Evolutionary conservation across 2,329 filamentous ascomycete species (phyloP).

Genomic region (Clarireedia paspali): DNA sequence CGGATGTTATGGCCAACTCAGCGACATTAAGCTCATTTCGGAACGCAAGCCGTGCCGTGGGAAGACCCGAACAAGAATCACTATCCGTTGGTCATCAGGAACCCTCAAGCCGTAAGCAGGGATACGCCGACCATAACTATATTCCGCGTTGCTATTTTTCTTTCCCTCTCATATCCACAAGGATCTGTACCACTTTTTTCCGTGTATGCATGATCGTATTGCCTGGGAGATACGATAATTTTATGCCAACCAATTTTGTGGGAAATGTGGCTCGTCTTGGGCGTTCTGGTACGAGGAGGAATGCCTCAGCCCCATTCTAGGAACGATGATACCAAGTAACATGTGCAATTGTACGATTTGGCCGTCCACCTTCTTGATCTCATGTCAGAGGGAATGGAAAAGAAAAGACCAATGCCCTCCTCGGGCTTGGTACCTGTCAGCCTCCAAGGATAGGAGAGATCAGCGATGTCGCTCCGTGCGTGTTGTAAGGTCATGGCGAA

Average conservation of each 20-base stretch:
- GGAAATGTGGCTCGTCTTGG: background rate
- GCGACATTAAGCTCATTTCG: background rate
- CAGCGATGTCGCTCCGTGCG: background rate
- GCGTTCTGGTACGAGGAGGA: background rate
- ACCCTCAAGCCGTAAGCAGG: background rate
- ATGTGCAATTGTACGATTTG: conserved; percentile 1
- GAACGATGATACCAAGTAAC: background rate
- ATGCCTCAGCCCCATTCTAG: background rate
- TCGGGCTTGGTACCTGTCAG: conserved; percentile 2
- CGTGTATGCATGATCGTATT: background rate
- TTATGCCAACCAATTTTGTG: background rate
- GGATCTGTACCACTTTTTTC: background rate
- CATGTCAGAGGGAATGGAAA: too few relatives aligned
- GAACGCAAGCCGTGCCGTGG: conserved; percentile 4
- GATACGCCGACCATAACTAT: background rate
- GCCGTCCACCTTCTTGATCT: background rate
- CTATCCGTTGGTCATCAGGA: conserved; percentile 1
- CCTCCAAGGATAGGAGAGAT: conserved; percentile 2
- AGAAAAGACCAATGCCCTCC: background rate
- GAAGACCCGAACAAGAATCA: conserved; percentile 3
- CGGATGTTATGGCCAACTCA: background rate
- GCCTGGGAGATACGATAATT: background rate
- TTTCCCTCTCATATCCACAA: background rate
- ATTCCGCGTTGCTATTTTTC: too few relatives aligned
- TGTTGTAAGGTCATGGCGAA: background rate